Evolutionary conservation across 352 stramenopile species (phyloP), one percentile per base, ranked within the genome.

Genomic region (Phytopythium chamaehyphon): DNA sequence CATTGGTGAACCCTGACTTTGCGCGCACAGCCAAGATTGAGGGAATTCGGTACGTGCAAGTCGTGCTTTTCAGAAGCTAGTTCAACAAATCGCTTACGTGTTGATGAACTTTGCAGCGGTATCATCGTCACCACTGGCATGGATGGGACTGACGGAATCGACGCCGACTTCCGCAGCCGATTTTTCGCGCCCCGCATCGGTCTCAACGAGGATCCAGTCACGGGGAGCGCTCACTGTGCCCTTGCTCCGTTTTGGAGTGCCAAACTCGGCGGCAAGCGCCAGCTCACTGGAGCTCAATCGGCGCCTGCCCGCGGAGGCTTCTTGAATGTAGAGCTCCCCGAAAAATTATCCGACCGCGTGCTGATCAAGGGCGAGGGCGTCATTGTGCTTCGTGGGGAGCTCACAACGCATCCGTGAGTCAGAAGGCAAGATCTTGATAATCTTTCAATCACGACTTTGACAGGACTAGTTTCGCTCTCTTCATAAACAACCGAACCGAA

Each of bases 141-240:
- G 39, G 48, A 24, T 11, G 28, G 21, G 4, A 52, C 59, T 12
- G 66, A 67, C 22, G 19, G 36, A 24, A 47, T 44, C 12, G 49
- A 46, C 0, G 57, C 73, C 10, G 69, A 89, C 38, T 74, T 76
- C 39, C 53, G 61, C 15, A 81, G 64, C 39, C 64, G 64, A 28
- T 96, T 95, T 64, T 98, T 97, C 71, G 87, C 54, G 7, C 88
- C 90, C 15, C 78, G 85, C 35, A 65, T 83, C n/a, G 89, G 87
- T 14, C 76, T 97, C 11, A 64, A 88, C 50, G 92, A 98, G 69
- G 92, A 98, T 57, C 88, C 88, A 0, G 89, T 97, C 2, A 97
- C 88, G 3, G 92, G 90, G 9, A 95, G 76, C 28, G 83, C 89
- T 4, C 89, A 97, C 59, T 95, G 83, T 57, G 73, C 64, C 8